A percentile compares a stretch with the other conserved stretches of the same genome.
Conservation (phyloP, 2,329 filamentous ascomycete species). For the Clarireedia sp. region DNA sequence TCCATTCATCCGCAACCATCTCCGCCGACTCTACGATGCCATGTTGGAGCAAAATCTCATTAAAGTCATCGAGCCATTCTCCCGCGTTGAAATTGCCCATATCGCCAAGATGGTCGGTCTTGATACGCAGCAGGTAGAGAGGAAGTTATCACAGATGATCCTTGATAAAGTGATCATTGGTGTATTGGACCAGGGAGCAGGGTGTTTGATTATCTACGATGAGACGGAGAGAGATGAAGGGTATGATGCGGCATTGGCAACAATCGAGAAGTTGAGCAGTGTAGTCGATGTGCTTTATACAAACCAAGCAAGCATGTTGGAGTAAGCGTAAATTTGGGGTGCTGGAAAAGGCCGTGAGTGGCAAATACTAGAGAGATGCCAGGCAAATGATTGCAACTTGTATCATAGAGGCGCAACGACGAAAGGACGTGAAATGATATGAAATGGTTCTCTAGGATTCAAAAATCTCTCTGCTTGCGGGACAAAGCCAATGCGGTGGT, state of each 20-base stretch:
- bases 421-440: constrained; percentile 3
- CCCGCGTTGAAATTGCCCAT: constrained; percentile 90
- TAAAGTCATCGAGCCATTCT: constrained; percentile 99
- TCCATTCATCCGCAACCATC: constrained; percentile 92
- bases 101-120: constrained; percentile 96
- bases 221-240: constrained; percentile 88
- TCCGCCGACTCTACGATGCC: constrained; percentile 90
- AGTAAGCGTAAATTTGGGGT: constrained; percentile 45
- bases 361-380: constrained; percentile 3
- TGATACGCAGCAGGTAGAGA: constrained; percentile 93
- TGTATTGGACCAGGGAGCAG: constrained; percentile 93
- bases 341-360: background rate
- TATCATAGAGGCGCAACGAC: constrained; percentile 25
- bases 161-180: constrained; percentile 98
- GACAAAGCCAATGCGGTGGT: too few species aligned
- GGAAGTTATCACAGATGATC: constrained; percentile 99
- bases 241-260: constrained; percentile 89
- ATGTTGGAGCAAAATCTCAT: constrained; percentile 99
- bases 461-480: too few species aligned
- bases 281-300: constrained; percentile 97
- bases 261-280: constrained; percentile 93
- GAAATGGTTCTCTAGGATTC: background rate
- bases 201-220: constrained; percentile 93
- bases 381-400: constrained; percentile 16
- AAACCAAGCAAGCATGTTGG: constrained; percentile 91